Base-by-base conservation (phyloP, 108 stramenopile genomes). In the Nitzschia sp. region DNA sequence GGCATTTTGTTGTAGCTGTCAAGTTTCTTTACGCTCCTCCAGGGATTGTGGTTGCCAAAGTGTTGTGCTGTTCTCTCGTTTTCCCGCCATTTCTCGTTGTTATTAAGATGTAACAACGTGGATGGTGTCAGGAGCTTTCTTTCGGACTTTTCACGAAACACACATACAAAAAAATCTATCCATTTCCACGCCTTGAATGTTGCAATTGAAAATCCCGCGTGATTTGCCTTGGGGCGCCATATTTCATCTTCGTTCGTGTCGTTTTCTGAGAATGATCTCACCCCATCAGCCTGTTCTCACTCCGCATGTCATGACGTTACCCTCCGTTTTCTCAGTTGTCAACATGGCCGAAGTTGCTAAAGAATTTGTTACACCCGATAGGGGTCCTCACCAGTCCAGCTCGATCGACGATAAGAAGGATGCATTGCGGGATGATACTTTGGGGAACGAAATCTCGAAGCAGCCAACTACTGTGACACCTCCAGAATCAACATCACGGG, bases 301-400 rank as follows among this genome's bases (percentile, higher is more conserved):
- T 53, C 4, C 6, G 51, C 24, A 4, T 32, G 4, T 57, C 11
- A 29, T n/a, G 3, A 29, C 27, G n/a, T 28, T 29, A 17, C 3
- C 27, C 15, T 18, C 15, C 56, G 30, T 28, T 28, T 31, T 29
- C 24, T 58, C 27, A 58, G 57, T 4, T 42, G 38, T 17, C 17
- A 42, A 0, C 3, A 67, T 54, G 48, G 26, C 54, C 11, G 34
- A 36, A 27, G 66, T 56, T 38, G 48, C 55, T 2, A 51, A 75
- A 35, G 74, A 75, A 46, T 75, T 75, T 29, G 51, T 32, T n/a
- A 75, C 74, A 9, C 74, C 74, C 0, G 74, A 75, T 63, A 57
- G 74, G 58, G 45, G 34, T 31, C 25, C 63, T n/a, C 21, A 42
- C 17, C 58, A 54, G n/a, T 72, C 65, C 32, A 64, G 5, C 1